A percentile compares a stretch with the other conserved stretches of the same genome.
Evolutionary conservation across 306 rosid genomes (phyloP).

Genomic region (Argentina anserina): DNA sequence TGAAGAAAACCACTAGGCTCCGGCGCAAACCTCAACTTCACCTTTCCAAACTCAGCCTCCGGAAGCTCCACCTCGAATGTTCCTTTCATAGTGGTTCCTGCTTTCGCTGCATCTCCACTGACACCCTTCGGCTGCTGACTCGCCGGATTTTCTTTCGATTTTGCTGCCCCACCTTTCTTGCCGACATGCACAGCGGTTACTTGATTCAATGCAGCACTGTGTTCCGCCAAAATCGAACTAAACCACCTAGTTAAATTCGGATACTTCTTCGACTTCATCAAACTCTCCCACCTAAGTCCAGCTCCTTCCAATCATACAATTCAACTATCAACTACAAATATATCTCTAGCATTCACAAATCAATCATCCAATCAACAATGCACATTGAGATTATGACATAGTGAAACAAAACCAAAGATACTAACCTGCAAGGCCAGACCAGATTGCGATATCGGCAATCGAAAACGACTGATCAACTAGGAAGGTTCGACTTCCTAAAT

Average conservation of each 20-base stretch:
- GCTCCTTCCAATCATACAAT: conserved; percentile 44
- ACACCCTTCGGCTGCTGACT: conserved; percentile 33
- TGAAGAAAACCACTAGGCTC: conserved; percentile 98
- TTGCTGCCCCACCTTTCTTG: conserved; percentile 48
- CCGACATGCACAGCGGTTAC: conserved; percentile 46
- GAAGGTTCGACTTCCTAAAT: conserved; percentile 56
- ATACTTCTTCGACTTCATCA: conserved; percentile 85
- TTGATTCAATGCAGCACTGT: conserved; percentile 51
- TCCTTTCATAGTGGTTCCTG: conserved; percentile 33
- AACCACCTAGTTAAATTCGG: conserved; percentile 80
- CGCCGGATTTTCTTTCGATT: conserved; percentile 40
- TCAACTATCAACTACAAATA: neutral
- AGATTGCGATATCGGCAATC: conserved; percentile 80
- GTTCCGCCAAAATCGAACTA: conserved; percentile 55
- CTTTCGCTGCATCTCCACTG: conserved; percentile 44
- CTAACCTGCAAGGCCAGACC: conserved; percentile 85
- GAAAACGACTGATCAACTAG: conserved; percentile 56
- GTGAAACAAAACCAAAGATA: neutral
- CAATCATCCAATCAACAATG: neutral
- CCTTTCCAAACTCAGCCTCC: conserved; percentile 84
- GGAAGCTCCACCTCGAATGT: conserved; percentile 84
- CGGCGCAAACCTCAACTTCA: conserved; percentile 80
- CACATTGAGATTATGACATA: neutral
- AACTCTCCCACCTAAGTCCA: conserved; percentile 91
- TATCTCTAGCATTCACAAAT: neutral